phyloP scores from a whole-genome alignment of 768 basidiomycete genomes.

The Suillus americanus region DNA sequence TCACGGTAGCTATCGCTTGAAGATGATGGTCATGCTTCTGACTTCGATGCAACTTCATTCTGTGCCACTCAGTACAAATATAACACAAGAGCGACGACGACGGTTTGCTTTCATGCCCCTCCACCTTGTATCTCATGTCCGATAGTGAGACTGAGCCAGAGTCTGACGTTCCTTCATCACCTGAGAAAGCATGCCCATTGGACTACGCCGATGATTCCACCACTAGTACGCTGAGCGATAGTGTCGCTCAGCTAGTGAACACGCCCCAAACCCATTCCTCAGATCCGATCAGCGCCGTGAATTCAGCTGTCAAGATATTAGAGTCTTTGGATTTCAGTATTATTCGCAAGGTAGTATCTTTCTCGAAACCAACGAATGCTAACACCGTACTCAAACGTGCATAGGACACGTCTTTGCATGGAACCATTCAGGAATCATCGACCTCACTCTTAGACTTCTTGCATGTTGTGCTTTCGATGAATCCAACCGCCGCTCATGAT shows the following conservation, averaged over 20 bases:
- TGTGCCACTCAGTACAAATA: background rate
- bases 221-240: background rate
- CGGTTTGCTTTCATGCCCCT: background rate
- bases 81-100: background rate
- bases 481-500: conserved; percentile 4
- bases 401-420: conserved; percentile 36
- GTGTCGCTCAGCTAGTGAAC: background rate
- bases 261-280: background rate
- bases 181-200: conserved; percentile 7
- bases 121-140: conserved; percentile 24
- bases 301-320: conserved; percentile 24
- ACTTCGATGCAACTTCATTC: conserved; percentile 7
- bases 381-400: conserved; percentile 10
- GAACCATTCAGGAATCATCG: conserved; percentile 34
- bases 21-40: background rate
- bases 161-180: conserved; percentile 28
- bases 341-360: conserved; percentile 25
- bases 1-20: background rate
- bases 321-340: conserved; percentile 29
- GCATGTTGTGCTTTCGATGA: conserved; percentile 19
- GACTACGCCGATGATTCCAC: background rate
- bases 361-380: background rate
- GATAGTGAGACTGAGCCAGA: conserved; percentile 60
- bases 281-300: conserved; percentile 15
- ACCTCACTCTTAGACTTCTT: conserved; percentile 32